These are phyloP conservation scores for Fennellomyces sp. DNA, from an alignment of 371 early-diverging fungal genomes.

Conservation along the genomic window DNA sequence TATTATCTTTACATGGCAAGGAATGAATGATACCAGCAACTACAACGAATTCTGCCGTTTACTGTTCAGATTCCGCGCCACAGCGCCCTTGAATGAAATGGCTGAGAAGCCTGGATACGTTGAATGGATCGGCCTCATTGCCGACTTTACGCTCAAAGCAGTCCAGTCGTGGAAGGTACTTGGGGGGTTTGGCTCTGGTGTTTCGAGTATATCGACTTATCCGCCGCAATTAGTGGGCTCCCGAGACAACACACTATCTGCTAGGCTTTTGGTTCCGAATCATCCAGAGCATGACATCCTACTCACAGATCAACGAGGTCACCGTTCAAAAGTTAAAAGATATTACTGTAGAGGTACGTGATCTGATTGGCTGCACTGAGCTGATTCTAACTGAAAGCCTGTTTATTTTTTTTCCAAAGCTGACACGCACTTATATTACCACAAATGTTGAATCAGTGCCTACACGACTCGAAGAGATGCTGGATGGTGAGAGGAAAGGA, in stretches of 20 bases:
- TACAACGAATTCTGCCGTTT: slow-evolving; percentile 88
- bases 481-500: slow-evolving; percentile 52
- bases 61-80: slow-evolving; percentile 79
- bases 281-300: slow-evolving; percentile 66
- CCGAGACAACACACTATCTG: slow-evolving; percentile 78
- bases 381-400: slow-evolving; percentile 3
- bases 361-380: too few relatives aligned
- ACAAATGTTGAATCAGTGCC: slow-evolving; percentile 63
- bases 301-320: slow-evolving; percentile 40
- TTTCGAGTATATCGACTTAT: neutral
- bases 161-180: slow-evolving; percentile 77
- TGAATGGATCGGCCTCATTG: slow-evolving; percentile 75
- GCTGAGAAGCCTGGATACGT: slow-evolving; percentile 68
- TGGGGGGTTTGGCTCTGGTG: neutral
- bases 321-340: slow-evolving; percentile 47
- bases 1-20: slow-evolving; percentile 64
- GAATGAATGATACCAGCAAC: slow-evolving; percentile 74
- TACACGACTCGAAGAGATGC: slow-evolving; percentile 59
- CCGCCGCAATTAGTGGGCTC: slow-evolving; percentile 59
- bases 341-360: slow-evolving; percentile 42
- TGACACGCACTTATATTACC: slow-evolving; percentile 56
- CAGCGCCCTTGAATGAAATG: slow-evolving; percentile 80
- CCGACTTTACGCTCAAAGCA: slow-evolving; percentile 76
- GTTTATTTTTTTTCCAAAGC: too few relatives aligned
- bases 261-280: slow-evolving; percentile 87